Base-by-base conservation (phyloP, 2,329 filamentous ascomycete genomes). In the Hymenotorrendiella dingleyae region DNA sequence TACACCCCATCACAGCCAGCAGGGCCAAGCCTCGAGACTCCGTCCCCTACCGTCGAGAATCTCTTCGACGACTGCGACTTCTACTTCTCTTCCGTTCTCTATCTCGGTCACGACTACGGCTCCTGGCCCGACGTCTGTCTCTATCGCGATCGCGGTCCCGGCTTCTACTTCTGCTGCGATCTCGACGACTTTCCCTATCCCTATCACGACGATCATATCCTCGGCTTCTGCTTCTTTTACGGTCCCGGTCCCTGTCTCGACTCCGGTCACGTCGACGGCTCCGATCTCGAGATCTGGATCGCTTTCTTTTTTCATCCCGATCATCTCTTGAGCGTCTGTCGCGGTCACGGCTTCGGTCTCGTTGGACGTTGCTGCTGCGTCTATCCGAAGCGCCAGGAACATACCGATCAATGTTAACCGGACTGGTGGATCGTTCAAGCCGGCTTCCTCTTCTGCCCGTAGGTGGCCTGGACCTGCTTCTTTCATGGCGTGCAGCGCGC, bases 391-490 rank as follows among this genome's bases (percentile, higher is more conserved):
- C 54, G 29, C 38, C 38, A 8, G 60, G 59, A 8, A 61, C 57
- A 47, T 62, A 62, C 9, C 60, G 58, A 39, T 62, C 60, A 27
- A 62, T 60, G 22, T 59, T 56, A 14, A 52, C 27, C 11, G 59
- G 59, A 44, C 59, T 61, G 6, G 57, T 58, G 24, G 56, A 59
- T 42, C 59, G 55, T 28, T 59, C 56, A 12, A 55, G 53, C 10
- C 57, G 46, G 32, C 56, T 60, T 20, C 49, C 43, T 22, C 57
- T 47, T 46, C 55, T 54, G 24, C 16, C 47, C 29, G 32, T 43
- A 20, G 47, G 37, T 6, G 48, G 51, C 24, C 57, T 43, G 5
- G 57, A 57, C 42, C 57, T 54, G 22, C 52, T 60, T 63, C 63
- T 38, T 47, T 56, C 40, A 53, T 30, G n/a, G 4, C 59, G 36